These are phyloP conservation scores for Saturnispora quitensis DNA, from an alignment of 805 yeast species.

Conservation along the genomic window DNA sequence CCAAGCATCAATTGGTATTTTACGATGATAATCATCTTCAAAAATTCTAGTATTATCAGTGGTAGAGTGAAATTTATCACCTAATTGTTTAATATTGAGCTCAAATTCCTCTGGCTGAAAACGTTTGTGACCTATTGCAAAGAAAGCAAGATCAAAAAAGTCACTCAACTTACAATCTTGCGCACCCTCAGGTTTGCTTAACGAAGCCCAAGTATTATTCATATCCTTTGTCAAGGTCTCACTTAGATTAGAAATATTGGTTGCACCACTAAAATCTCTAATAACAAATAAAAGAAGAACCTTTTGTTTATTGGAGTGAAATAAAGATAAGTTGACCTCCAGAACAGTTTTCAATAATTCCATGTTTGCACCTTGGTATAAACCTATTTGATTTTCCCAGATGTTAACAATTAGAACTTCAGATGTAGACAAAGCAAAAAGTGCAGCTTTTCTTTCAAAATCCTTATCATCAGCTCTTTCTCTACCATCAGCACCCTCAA, in stretches of 20 bases:
- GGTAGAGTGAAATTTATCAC: conserved; percentile 43
- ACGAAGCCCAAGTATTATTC: conserved; percentile 64
- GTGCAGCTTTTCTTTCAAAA: conserved; percentile 91
- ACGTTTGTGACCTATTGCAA: conserved; percentile 76
- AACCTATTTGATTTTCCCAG: conserved; percentile 96
- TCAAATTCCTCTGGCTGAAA: conserved; percentile 67
- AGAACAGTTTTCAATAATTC: conserved; percentile 90
- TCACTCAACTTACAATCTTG: conserved; percentile 50
- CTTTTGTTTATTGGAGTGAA: conserved; percentile 52
- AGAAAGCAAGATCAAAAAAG: conserved; percentile 79
- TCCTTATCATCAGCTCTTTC: conserved; percentile 98
- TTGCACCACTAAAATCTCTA: conserved; percentile 82
- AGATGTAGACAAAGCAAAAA: conserved; percentile 87
- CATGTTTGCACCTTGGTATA: conserved; percentile 97
- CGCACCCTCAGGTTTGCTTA: conserved; percentile 65
- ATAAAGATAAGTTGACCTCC: conserved; percentile 84
- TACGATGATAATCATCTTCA: conserved; percentile 66
- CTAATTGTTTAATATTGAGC: conserved; percentile 50
- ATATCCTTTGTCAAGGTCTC: conserved; percentile 64
- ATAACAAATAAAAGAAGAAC: conserved; percentile 77
- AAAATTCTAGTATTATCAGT: conserved; percentile 36
- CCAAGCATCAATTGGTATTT: conserved; percentile 95
- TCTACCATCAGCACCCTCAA: conserved; percentile 98
- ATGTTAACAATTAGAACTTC: conserved; percentile 86
- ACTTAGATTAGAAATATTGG: conserved; percentile 68